These are phyloP conservation scores for Geranium rotundifolium DNA, from an alignment of 345 rosid species.

Conservation along the genomic window DNA sequence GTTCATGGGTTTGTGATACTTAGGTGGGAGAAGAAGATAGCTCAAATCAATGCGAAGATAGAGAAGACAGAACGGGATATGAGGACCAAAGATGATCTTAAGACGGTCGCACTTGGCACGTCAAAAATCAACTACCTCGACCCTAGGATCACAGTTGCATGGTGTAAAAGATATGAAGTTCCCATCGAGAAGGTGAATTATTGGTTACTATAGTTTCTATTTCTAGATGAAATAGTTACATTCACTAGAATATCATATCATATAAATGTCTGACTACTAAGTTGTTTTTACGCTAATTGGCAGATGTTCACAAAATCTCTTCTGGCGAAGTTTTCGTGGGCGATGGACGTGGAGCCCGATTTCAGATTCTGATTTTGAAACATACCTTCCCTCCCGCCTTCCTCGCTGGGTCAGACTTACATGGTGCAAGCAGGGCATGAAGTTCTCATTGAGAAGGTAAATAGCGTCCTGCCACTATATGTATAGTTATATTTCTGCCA, in stretches of 20 bases:
- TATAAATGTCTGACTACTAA: no score
- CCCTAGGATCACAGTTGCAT: constrained; percentile 95
- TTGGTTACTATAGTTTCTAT: no score
- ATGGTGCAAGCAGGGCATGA: no score
- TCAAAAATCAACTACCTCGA: constrained; percentile 93
- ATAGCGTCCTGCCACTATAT: no score
- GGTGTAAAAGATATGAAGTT: constrained; percentile 98
- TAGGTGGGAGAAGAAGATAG: constrained; percentile 73
- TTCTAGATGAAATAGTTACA: no score
- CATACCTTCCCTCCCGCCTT: no score
- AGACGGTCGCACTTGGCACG: constrained; percentile 90
- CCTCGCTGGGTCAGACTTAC: no score
- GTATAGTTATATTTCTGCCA: no score
- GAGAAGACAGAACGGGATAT: constrained; percentile 68
- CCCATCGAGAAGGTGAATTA: constrained; percentile 85
- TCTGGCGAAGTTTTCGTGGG: constrained; percentile 86
- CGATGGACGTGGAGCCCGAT: constrained; percentile 87
- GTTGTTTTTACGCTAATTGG: background rate
- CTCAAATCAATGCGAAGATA: constrained; percentile 47
- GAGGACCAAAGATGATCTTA: constrained; percentile 74
- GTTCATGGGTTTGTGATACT: background rate
- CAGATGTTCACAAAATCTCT: constrained; percentile 94
- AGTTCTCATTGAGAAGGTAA: no score
- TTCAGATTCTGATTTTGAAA: constrained; percentile 53
- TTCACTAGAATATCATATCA: no score